Evolutionary conservation across 768 basidiomycete species (phyloP).

Genomic region (Lactarius pseudohatsudake): DNA sequence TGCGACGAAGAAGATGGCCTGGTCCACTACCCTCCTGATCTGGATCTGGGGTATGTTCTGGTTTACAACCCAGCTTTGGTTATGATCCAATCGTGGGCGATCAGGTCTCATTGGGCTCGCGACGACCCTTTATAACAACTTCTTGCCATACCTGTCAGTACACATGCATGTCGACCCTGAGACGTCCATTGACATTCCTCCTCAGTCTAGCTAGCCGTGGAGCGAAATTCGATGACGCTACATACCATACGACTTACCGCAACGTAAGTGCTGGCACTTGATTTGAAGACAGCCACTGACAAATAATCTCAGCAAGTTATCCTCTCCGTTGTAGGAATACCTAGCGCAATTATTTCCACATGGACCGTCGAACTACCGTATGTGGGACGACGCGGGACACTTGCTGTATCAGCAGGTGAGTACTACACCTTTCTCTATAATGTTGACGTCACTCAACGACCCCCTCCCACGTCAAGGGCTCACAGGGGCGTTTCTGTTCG

Average conservation of each 20-base stretch:
- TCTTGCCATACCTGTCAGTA: constrained; percentile 39
- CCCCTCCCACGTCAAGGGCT: constrained; percentile 52
- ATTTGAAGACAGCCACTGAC: background rate
- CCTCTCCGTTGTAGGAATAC: constrained; percentile 63
- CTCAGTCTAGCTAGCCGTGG: constrained; percentile 38
- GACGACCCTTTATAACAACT: constrained; percentile 41
- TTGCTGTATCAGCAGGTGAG: constrained; percentile 63
- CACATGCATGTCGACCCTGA: background rate
- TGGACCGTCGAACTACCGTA: constrained; percentile 65
- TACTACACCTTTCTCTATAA: constrained; percentile 34
- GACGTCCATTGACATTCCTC: background rate
- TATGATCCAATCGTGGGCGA: background rate
- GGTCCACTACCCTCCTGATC: constrained; percentile 62
- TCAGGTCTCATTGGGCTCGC: constrained; percentile 39
- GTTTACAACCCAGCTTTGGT: background rate
- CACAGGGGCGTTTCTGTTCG: constrained; percentile 74
- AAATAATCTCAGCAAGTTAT: constrained; percentile 58
- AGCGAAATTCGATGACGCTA: constrained; percentile 39
- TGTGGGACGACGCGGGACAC: constrained; percentile 65
- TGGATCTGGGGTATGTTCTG: constrained; percentile 42
- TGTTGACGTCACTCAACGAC: constrained; percentile 45
- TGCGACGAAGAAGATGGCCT: constrained; percentile 59
- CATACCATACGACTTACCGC: constrained; percentile 39
- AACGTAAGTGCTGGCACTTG: constrained; percentile 33
- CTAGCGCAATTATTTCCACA: constrained; percentile 70